A percentile compares a stretch with the other conserved stretches of the same genome.
Conservation (phyloP, 2,329 filamentous ascomycete species). For the Apiospora aurea region DNA sequence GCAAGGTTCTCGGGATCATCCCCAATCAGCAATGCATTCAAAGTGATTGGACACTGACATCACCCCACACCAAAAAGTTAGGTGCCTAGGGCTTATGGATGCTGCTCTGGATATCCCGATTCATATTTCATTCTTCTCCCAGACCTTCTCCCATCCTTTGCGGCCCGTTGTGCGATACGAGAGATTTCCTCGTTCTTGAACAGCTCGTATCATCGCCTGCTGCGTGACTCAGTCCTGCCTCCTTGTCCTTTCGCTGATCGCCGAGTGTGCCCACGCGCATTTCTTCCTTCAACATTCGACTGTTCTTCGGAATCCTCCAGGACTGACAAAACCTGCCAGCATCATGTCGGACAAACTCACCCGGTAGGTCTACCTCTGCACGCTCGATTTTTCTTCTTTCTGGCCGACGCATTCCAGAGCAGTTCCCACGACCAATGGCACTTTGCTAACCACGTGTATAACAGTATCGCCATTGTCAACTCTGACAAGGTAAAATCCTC, state of each 20-base stretch:
- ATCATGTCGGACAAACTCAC: slow-evolving; percentile 28
- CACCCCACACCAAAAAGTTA: slow-evolving; percentile 15
- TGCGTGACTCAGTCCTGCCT: slow-evolving; percentile 6
- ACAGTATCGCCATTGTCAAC: slow-evolving; percentile 97
- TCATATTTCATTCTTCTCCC: slow-evolving; percentile 16
- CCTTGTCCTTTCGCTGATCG: slow-evolving; percentile 2
- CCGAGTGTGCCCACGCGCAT: slow-evolving; percentile 15
- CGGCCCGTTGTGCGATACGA: slow-evolving; percentile 16
- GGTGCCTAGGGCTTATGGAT: slow-evolving; percentile 13
- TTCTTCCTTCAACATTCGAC: slow-evolving; percentile 12
- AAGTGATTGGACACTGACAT: neutral
- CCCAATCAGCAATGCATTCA: slow-evolving; percentile 9
- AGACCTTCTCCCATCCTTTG: slow-evolving; percentile 16
- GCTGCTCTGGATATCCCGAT: no score
- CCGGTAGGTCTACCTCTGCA: slow-evolving; percentile 16
- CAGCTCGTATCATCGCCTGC: slow-evolving; percentile 16
- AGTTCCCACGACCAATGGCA: neutral
- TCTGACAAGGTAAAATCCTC: slow-evolving; percentile 82
- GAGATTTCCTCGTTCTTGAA: slow-evolving; percentile 13
- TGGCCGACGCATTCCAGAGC: neutral
- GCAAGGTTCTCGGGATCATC: slow-evolving; percentile 7
- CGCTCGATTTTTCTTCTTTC: neutral
- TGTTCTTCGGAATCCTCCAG: slow-evolving; percentile 6
- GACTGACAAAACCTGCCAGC: slow-evolving; percentile 5
- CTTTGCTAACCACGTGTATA: neutral